A percentile compares a stretch with the other conserved stretches of the same genome.
Evolutionary conservation across 768 basidiomycete genomes (phyloP).

Genomic region (Russula compacta): DNA sequence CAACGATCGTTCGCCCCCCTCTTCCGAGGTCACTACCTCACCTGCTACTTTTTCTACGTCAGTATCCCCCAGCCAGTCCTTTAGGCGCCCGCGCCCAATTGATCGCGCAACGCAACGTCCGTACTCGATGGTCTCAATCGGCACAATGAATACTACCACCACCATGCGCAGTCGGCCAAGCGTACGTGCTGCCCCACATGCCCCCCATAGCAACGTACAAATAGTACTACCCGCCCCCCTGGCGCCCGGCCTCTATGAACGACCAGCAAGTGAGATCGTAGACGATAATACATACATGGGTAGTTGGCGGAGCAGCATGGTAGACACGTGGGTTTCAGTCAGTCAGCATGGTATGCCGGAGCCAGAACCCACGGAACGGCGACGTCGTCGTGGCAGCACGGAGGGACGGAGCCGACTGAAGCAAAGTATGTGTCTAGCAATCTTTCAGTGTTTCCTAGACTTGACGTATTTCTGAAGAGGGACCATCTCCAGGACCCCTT

Average conservation of each 20-base stretch:
- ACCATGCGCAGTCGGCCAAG: conserved; percentile 19
- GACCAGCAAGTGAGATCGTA: background rate
- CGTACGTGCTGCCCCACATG: conserved; percentile 53
- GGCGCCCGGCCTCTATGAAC: conserved; percentile 30
- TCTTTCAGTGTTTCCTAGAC: background rate
- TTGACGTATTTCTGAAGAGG: background rate
- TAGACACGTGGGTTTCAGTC: conserved; percentile 16
- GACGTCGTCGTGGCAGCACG: background rate
- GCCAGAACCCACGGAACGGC: background rate
- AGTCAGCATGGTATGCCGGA: background rate
- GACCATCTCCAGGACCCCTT: background rate
- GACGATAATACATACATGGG: background rate
- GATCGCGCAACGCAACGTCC: background rate
- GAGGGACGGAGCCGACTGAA: background rate
- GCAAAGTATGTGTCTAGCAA: background rate
- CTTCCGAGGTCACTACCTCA: background rate
- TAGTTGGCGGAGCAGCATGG: conserved; percentile 6
- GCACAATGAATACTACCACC: conserved; percentile 6
- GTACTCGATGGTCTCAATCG: conserved; percentile 1
- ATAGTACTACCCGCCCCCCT: conserved; percentile 64
- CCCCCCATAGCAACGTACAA: conserved; percentile 49
- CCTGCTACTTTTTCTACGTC: background rate
- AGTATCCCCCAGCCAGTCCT: background rate
- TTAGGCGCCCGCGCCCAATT: background rate
- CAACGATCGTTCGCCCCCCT: background rate